Percentiles rank a stretch among this genome's conserved stretches.
Evolutionary conservation across 345 rosid species (phyloP).

Genomic region (Gynandropsis gynandra): DNA sequence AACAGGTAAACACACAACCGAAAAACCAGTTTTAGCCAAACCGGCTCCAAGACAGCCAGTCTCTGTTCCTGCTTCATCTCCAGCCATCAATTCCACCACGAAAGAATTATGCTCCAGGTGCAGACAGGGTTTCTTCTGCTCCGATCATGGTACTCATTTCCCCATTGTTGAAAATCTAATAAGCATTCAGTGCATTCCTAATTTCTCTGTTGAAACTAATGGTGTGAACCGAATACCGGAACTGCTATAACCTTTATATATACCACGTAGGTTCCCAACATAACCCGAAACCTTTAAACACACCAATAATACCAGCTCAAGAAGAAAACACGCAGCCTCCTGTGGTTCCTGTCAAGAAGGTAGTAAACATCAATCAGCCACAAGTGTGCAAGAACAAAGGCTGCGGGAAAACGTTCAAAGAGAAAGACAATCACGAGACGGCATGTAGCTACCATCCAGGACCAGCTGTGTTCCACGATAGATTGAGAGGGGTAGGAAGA

Average conservation of each 20-base stretch:
- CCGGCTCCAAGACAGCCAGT: slow-evolving; percentile 32
- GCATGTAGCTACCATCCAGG: slow-evolving; percentile 94
- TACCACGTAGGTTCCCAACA: slow-evolving; percentile 53
- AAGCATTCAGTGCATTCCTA: not conserved
- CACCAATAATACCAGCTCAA: slow-evolving; percentile 11
- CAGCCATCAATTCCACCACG: slow-evolving; percentile 30
- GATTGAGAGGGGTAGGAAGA: slow-evolving; percentile 60
- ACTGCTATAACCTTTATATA: not conserved
- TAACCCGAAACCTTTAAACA: slow-evolving; percentile 19
- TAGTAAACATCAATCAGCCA: slow-evolving; percentile 57
- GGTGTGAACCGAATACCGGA: not conserved
- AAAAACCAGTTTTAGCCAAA: slow-evolving; percentile 69
- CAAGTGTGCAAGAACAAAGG: slow-evolving; percentile 82
- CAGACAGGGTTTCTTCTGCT: slow-evolving; percentile 93
- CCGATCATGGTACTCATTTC: slow-evolving; percentile 83
- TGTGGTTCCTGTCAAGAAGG: slow-evolving; percentile 37
- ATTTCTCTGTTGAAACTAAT: not conserved
- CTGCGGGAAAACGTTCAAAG: slow-evolving; percentile 77
- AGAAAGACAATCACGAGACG: slow-evolving; percentile 70
- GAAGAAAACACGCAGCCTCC: slow-evolving; percentile 19
- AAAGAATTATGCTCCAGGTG: slow-evolving; percentile 80
- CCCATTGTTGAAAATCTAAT: too few relatives aligned
- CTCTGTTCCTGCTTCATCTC: slow-evolving; percentile 30
- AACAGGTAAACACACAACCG: slow-evolving; percentile 86
- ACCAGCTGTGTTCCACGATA: slow-evolving; percentile 87